Evolutionary conservation across 2,329 filamentous ascomycete species (phyloP).

Genomic region (Pezicula radicicola): DNA sequence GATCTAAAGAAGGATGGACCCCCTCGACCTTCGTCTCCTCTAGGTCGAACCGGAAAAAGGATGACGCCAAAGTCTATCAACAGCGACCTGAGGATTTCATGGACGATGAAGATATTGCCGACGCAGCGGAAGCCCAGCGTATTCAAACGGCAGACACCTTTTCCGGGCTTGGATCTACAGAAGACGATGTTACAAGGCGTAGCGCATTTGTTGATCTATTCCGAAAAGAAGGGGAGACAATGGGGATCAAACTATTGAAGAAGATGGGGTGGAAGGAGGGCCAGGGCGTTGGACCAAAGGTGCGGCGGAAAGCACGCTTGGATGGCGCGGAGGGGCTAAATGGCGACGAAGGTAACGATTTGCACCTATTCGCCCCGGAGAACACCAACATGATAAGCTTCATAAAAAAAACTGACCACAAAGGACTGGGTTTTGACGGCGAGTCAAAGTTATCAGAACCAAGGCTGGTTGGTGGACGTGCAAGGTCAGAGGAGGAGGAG

Average conservation of each 20-base stretch:
- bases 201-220: slow-evolving; percentile 69
- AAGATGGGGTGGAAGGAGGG: slow-evolving; percentile 96
- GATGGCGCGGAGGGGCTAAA: slow-evolving; percentile 45
- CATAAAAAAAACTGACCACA: slow-evolving; percentile 62
- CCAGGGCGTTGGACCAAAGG: slow-evolving; percentile 86
- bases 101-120: slow-evolving; percentile 93
- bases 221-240: slow-evolving; percentile 71
- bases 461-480: slow-evolving; percentile 9
- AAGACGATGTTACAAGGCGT: slow-evolving; percentile 47
- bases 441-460: slow-evolving; percentile 46
- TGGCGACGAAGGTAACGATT: slow-evolving; percentile 33
- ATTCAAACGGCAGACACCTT: slow-evolving; percentile 74
- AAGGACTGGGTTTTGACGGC: slow-evolving; percentile 66
- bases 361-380: slow-evolving; percentile 81
- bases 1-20: slow-evolving; percentile 97
- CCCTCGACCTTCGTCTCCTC: slow-evolving; percentile 91
- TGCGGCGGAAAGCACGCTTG: slow-evolving; percentile 70
- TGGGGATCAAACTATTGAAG: slow-evolving; percentile 80
- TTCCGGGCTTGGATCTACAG: slow-evolving; percentile 69
- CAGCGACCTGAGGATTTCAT: slow-evolving; percentile 88
- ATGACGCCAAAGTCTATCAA: slow-evolving; percentile 48
- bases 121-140: slow-evolving; percentile 74
- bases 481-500: slow-evolving; percentile 42
- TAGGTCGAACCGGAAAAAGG: slow-evolving; percentile 71
- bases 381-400: slow-evolving; percentile 70